Conservation (phyloP, 345 rosid genomes). For the Leavenworthia alabamica region DNA sequence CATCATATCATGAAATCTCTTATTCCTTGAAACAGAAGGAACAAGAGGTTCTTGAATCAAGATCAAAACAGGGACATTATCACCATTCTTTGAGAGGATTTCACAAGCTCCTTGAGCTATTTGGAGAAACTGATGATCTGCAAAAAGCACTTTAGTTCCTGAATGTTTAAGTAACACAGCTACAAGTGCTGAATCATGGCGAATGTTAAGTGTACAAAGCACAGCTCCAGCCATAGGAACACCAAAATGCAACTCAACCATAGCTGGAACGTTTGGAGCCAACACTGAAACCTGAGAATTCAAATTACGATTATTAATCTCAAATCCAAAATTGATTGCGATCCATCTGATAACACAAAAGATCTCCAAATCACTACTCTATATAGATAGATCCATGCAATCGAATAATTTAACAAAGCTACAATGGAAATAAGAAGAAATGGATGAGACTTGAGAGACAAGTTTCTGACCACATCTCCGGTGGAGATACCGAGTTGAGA, state of each 20-base stretch:
- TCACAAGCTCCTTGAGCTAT: constrained; percentile 54
- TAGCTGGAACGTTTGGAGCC: constrained; percentile 71
- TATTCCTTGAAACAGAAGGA: neutral
- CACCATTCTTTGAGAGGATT: constrained; percentile 29
- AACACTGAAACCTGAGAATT: constrained; percentile 50
- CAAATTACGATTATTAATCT: neutral
- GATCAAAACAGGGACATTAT: constrained; percentile 39
- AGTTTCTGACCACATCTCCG: constrained; percentile 48
- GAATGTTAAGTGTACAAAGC: constrained; percentile 68
- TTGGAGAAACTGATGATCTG: constrained; percentile 51
- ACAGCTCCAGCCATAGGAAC: constrained; percentile 83
- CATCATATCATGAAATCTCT: neutral
- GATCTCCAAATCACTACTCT: neutral
- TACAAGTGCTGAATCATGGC: constrained; percentile 57
- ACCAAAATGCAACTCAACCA: constrained; percentile 76
- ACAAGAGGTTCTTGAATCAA: constrained; percentile 39
- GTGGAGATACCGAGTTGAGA: constrained; percentile 32
- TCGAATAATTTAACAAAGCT: neutral
- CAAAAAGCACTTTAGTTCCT: constrained; percentile 51
- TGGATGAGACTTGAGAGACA: neutral
- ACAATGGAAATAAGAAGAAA: neutral
- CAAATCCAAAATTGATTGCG: neutral
- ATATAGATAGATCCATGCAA: neutral
- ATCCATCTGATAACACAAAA: neutral
- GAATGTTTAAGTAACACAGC: constrained; percentile 54